Base-by-base conservation (phyloP, 192 early-diverging fungal species). In the Podochytrium sp. region DNA sequence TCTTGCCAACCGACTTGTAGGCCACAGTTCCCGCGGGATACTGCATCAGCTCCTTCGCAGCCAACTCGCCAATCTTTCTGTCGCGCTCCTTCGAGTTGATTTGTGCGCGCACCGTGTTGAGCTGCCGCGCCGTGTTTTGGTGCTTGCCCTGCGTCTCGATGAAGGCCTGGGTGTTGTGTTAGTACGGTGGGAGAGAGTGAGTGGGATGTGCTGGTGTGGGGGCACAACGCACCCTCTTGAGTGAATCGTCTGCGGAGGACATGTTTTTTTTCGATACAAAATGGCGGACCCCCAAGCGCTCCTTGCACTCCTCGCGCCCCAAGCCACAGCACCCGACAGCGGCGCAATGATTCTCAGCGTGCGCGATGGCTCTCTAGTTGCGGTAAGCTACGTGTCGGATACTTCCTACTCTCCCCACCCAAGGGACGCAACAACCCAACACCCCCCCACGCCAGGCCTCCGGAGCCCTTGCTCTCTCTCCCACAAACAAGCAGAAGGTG, bases 1-100 rank as follows among this genome's bases (percentile, higher is more conserved):
- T 91, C 65, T 91, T 91, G 1, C 92, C 92, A 32, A 93, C 85
- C 39, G 91, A 81, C 65, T 90, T 86, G 79, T 93, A 93, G 18
- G 91, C 87, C 30, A 79, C 77, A 2, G 85, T 90, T 20, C 78
- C 78, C 7, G 64, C 41, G 4, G 92, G 78, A 6, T 81, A 56
- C 38, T 81, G 74, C 4, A 35, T 25, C 3, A 93, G 84, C 74
- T 93, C 92, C 62, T 84, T 86, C 68, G 81, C 83, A 14, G 92
- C 91, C 34, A 93, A 79, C 52, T 91, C 90, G 34, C 84, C 82
- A 35, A 92, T 81, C 62, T 85, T 83, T 51, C 85, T 85, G 69
- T 93, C 91, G 10, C 91, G 80, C 65, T 91, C 89, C 56, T 87
- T 82, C 30, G 80, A 70, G 55, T 80, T 79, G 39, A 91, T 87